Evolutionary conservation across 2,329 filamentous ascomycete species (phyloP), one percentile per base, ranked within the genome.

Genomic region (Calonectria henricotiae): DNA sequence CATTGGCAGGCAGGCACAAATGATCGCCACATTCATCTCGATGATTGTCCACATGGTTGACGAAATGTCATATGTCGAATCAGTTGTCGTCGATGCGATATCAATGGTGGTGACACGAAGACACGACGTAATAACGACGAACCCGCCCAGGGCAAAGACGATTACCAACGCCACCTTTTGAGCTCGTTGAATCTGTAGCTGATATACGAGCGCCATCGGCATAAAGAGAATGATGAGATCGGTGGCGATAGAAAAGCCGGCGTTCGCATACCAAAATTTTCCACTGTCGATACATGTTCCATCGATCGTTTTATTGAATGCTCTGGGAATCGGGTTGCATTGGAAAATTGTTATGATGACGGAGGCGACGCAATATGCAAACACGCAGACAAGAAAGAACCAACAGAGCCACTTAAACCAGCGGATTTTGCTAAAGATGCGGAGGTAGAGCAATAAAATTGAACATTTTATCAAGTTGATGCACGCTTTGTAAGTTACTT

Each of bases 181-280:
- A 2, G 73, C 74, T 5, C 68, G 73, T 7, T 80, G 81, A 51
- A 87, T 80, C 67, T 86, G 82, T 15, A 86, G 79, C 47, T 79
- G 76, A 74, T 83, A 83, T 2, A 88, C 80, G n/a, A 83, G 82
- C 9, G 81, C 80, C 51, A 87, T 79, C 23, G 86, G 86, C 43
- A 88, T 77, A 20, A 82, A 66, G 25, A 87, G 76, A 41, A 88
- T 83, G 47, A 84, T 74, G 8, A 86, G 63, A 63, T 87, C 85
- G n/a, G 83, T 84, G 11, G 81, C 68, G 49, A 87, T 84, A 68
- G 84, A 86, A 71, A 85, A 83, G 1, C 81, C 80, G 2, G 82
- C 85, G 71, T 87, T 87, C 55, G 84, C 82, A 68, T 85, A 84
- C 85, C 85, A 88, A 71, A 85, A 84, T 2, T 77, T 79, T 8